A percentile compares a stretch with the other conserved stretches of the same genome.
phyloP scores from a whole-genome alignment of 768 basidiomycete species.

The Ramaria rubella region DNA sequence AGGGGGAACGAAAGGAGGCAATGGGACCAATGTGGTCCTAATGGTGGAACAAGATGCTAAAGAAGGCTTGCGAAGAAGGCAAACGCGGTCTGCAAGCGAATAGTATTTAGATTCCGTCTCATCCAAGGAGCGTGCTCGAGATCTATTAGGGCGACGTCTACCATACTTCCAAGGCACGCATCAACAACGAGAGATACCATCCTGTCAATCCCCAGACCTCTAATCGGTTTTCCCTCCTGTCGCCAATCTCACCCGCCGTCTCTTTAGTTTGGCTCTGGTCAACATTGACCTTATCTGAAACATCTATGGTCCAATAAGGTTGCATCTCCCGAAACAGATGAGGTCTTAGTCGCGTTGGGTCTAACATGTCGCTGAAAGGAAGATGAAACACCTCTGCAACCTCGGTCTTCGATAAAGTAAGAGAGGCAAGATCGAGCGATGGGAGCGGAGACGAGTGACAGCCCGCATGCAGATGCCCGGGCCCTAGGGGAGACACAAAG shows the following conservation, averaged over 20 bases:
- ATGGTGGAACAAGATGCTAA: neutral
- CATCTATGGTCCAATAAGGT: constrained; percentile 31
- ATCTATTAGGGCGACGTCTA: constrained; percentile 24
- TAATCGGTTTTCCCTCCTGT: constrained; percentile 39
- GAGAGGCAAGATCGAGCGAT: constrained; percentile 47
- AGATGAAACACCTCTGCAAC: constrained; percentile 70
- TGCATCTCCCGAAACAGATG: constrained; percentile 48
- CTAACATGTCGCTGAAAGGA: constrained; percentile 46
- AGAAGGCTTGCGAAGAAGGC: constrained; percentile 2
- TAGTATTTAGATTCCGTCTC: neutral
- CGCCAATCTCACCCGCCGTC: constrained; percentile 36
- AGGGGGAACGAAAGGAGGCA: neutral
- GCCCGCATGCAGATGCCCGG: neutral
- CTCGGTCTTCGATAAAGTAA: constrained; percentile 50
- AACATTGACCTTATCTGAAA: neutral
- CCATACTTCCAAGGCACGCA: constrained; percentile 49
- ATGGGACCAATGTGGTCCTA: neutral
- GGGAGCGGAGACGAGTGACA: constrained; percentile 43
- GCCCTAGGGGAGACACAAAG: neutral
- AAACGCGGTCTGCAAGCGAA: neutral
- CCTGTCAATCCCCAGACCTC: constrained; percentile 84
- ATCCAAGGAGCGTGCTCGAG: neutral
- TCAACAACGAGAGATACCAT: constrained; percentile 66
- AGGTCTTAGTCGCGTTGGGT: constrained; percentile 40
- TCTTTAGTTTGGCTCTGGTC: constrained; percentile 10